Conservation (phyloP, 2,329 filamentous ascomycete genomes). For the Pestalotiopsis sp. region DNA sequence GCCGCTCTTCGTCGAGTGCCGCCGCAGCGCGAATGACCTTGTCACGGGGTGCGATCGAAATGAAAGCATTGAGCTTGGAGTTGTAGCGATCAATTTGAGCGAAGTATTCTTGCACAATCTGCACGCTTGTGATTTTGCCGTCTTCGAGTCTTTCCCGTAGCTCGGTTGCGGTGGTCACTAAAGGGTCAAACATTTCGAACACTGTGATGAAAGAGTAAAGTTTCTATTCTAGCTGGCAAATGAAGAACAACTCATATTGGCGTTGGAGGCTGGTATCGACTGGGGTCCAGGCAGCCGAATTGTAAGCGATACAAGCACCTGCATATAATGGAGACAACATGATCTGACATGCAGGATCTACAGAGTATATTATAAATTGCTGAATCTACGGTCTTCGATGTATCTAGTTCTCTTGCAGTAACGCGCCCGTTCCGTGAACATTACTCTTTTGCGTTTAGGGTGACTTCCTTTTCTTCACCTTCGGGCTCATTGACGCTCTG, state of each 20-base stretch:
- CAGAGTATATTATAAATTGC: too few species aligned
- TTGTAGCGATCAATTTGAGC: constrained; percentile 9
- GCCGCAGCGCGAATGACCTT: not conserved
- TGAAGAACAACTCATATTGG: too few species aligned
- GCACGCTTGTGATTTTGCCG: constrained; percentile 3
- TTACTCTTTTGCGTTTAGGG: not conserved
- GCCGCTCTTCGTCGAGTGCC: constrained; percentile 4
- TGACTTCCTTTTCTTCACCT: not conserved
- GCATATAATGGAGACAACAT: too few species aligned
- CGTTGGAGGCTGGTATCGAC: too few species aligned
- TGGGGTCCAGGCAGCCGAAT: too few species aligned
- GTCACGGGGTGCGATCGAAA: constrained; percentile 5
- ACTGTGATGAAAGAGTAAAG: too few species aligned
- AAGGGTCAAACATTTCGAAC: constrained; percentile 2
- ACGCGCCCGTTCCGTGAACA: not conserved
- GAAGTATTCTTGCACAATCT: constrained; percentile 3
- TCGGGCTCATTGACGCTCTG: not conserved
- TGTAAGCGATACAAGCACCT: too few species aligned
- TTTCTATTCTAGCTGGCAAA: too few species aligned
- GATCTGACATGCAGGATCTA: too few species aligned
- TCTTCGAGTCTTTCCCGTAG: not conserved
- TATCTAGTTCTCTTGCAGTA: not conserved
- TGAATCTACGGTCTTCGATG: not conserved
- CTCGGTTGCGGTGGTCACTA: not conserved
- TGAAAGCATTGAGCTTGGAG: constrained; percentile 8